Percentiles rank a stretch among this genome's conserved stretches.
phyloP scores from a whole-genome alignment of 257 asterid genomes.

The Solanum virginianum region DNA sequence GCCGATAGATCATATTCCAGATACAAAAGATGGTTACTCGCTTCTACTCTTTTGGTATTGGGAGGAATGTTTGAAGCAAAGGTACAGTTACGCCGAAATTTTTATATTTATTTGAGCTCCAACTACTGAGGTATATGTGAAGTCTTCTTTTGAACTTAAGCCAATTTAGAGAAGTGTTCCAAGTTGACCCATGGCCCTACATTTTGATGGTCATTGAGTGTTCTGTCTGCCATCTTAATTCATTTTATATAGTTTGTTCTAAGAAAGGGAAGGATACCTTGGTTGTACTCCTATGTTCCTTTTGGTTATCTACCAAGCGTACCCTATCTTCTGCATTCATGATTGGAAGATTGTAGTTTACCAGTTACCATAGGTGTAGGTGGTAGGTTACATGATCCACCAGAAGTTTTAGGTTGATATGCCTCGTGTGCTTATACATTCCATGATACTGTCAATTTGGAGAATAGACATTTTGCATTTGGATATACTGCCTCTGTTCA shows the following conservation, averaged over 20 bases:
- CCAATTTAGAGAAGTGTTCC: background rate
- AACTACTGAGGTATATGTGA: background rate
- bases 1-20: conserved; percentile 73
- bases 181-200: background rate
- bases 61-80: conserved; percentile 89
- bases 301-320: background rate
- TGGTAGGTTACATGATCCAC: background rate
- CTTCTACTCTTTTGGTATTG: conserved; percentile 87
- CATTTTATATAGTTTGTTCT: background rate
- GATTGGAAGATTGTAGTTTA: background rate
- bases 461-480: background rate
- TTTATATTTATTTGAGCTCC: background rate
- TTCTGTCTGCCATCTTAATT: background rate
- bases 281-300: background rate
- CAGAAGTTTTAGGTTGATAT: background rate
- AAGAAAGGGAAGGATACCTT: background rate
- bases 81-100: conserved; percentile 24
- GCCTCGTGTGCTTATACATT: background rate
- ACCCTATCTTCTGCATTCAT: background rate
- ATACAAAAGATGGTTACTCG: conserved; percentile 78
- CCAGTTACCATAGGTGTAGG: background rate
- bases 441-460: background rate
- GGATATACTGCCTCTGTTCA: background rate
- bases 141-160: background rate
- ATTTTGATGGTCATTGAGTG: background rate